Evolutionary conservation across 345 rosid species (phyloP), one percentile per base, ranked within the genome.

Genomic region (Pistacia atlantica): DNA sequence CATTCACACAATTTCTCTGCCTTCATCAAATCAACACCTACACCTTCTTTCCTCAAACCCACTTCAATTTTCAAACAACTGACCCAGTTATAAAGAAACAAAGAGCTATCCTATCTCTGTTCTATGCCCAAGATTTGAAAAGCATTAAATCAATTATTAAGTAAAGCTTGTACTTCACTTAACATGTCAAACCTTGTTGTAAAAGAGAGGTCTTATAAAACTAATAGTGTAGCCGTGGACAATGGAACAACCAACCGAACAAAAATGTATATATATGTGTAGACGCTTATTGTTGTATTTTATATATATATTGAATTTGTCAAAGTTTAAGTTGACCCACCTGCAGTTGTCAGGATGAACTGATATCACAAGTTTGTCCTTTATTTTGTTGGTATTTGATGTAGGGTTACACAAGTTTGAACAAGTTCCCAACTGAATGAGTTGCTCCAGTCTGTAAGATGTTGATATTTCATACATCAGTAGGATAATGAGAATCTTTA

Each of bases 1-100:
- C 67, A 64, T 14, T 37, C 48, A 64, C 67, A 64, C 49, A 31
- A 64, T 61, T 61, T 64, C 48, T 64, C 67, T 64, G 48, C 48
- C 49, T 37, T 20, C 16, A 31, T 31, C 33, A 31, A 31, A 31
- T 31, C 33, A 31, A 31, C 33, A 31, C 33, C 33, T 31, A 31
- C 33, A 31, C 33, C 33, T 31, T 0, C 33, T 1, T 31, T 2
- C 33, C 33, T 31, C 33, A 31, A 31, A 31, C 33, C 33, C 33
- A 1, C 33, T 31, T 31, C 3, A 0, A 38, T 38, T 38, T 38
- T 38, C 42, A 38, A 38, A 17, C 5, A 14, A 37, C 68, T 52
- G 14, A 14, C 56, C 56, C 56, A 11, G 56, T 38, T 38, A 38
- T 4, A 38, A 38, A 38, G 42, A 38, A 38, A 38, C 42, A 38